Base-by-base conservation (phyloP, 1,284 basidiomycete genomes). In the Exsudoporus floridanus region DNA sequence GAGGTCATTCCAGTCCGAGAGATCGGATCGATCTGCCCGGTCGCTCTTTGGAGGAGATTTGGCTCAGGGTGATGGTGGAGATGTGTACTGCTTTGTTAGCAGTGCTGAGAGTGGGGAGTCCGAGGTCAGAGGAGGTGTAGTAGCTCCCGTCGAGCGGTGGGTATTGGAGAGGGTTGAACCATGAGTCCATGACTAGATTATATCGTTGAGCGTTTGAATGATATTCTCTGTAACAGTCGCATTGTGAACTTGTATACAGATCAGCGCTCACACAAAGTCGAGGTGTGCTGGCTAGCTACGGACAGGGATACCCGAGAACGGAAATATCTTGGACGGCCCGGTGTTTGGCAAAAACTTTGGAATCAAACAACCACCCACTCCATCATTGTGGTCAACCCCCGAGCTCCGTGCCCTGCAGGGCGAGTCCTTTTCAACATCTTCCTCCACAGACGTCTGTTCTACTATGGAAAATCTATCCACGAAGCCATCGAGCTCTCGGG, bases 261-360 rank as follows among this genome's bases (percentile, higher is more conserved):
- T 23, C 23, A 23, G 23, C 23, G 23, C 23, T 23, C 23, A 23
- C 23, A n/a, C n/a, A n/a, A n/a, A n/a, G n/a, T n/a, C n/a, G n/a
- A n/a, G n/a, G n/a, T n/a, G n/a, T n/a, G n/a, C n/a, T n/a, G n/a
- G n/a, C n/a, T n/a, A n/a, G n/a, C n/a, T n/a, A n/a, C n/a, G n/a
- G n/a, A n/a, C n/a, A n/a, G n/a, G 4, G 23, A 23, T 42, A 7
- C 36, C 35, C 38, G 5, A 36, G 40, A 50, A 41, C 35, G 45
- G 56, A 43, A 46, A 27, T 10, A 23, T 19, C 16, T 13, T 36
- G 16, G 12, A 25, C 10, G 16, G 38, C 34, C 1, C 8, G 36
- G 47, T 67, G 58, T 67, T 64, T 64, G 64, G 64, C 59, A 65
- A 63, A 46, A 23, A 47, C 63, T 51, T 68, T 55, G 37, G 52